Evolutionary conservation across 495 filamentous ascomycete genomes (phyloP).

Genomic region (Astrothelium subdiscretum): DNA sequence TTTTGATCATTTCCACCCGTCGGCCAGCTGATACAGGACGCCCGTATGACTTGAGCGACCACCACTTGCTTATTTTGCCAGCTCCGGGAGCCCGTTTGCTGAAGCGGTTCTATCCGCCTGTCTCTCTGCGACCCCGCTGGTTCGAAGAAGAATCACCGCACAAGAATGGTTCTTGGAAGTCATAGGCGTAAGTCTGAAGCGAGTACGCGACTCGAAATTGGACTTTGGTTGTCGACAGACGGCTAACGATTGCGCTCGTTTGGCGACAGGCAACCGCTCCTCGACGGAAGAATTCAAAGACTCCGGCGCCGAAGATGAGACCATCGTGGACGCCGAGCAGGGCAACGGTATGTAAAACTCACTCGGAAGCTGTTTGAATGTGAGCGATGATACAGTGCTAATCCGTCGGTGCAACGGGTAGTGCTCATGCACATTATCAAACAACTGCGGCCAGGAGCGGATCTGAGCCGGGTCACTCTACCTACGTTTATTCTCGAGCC

Average conservation of each 20-base stretch:
- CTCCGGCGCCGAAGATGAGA: slow-evolving; percentile 56
- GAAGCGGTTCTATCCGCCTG: background rate
- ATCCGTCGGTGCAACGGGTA: slow-evolving; percentile 19
- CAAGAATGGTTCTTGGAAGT: slow-evolving; percentile 23
- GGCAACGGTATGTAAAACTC: slow-evolving; percentile 43
- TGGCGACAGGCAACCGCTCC: slow-evolving; percentile 38
- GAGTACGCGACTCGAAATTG: slow-evolving; percentile 3
- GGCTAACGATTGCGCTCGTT: background rate
- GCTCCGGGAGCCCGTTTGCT: background rate
- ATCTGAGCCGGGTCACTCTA: slow-evolving; percentile 85
- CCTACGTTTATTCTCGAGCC: slow-evolving; percentile 98
- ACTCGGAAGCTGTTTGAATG: background rate
- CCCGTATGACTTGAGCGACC: background rate
- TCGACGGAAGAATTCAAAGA: slow-evolving; percentile 38
- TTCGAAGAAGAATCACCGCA: background rate
- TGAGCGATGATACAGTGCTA: background rate
- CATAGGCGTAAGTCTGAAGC: slow-evolving; percentile 22
- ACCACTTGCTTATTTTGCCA: background rate
- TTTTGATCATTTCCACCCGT: background rate
- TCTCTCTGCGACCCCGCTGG: background rate
- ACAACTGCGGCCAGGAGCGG: slow-evolving; percentile 87
- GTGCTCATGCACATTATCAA: slow-evolving; percentile 94
- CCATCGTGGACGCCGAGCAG: slow-evolving; percentile 64
- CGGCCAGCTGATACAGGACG: background rate
- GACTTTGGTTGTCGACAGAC: background rate